Evolutionary conservation across 257 asterid genomes (phyloP).

Genomic region (Datura wrightii): DNA sequence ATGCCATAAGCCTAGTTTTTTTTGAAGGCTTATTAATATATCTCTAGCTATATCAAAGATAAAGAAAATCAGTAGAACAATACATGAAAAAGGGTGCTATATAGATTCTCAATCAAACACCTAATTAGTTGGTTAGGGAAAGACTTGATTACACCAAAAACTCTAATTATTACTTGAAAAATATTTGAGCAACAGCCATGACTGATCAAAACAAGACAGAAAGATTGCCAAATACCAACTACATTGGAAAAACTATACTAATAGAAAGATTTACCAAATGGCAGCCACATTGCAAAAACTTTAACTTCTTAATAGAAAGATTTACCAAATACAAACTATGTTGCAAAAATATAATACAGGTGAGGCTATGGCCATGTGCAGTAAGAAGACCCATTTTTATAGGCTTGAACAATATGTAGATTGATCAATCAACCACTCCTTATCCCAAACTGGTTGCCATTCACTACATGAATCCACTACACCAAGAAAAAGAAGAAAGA

Average conservation of each 20-base stretch:
- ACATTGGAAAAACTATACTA: neutral
- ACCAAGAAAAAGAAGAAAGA: no score
- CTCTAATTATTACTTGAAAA: no score
- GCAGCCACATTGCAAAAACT: neutral
- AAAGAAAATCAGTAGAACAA: no score
- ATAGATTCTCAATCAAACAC: no score
- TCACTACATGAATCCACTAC: neutral
- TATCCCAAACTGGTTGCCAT: neutral
- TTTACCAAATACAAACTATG: neutral
- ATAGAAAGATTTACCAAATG: neutral
- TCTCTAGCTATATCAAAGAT: no score
- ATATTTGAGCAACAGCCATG: no score
- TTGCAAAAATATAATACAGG: neutral
- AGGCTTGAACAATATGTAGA: neutral
- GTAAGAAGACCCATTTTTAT: neutral
- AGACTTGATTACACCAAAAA: no score
- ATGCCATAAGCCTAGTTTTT: neutral
- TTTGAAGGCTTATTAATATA: neutral
- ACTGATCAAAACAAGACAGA: neutral
- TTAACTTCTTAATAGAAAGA: neutral
- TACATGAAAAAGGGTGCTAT: no score
- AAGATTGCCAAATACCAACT: neutral
- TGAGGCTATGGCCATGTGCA: neutral
- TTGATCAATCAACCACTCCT: neutral
- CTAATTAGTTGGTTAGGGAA: no score